phyloP scores from a whole-genome alignment of 2,329 filamentous ascomycete genomes.

The Pochonia chlamydosporia region DNA sequence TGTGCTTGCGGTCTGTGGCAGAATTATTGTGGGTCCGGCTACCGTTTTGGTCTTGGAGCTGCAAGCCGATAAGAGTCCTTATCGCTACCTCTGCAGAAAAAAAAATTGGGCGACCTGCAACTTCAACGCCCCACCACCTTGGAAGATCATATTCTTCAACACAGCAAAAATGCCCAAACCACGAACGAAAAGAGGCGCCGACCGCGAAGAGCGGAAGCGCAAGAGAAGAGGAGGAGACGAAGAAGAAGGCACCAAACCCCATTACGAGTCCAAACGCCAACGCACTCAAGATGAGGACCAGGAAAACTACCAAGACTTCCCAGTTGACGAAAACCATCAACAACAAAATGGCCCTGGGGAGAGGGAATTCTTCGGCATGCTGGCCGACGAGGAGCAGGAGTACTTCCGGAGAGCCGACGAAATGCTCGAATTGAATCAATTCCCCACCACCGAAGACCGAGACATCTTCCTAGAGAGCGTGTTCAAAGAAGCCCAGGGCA shows the following conservation, averaged over 20 bases:
- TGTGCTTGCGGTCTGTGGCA: too few species aligned
- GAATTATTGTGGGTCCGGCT: too few species aligned
- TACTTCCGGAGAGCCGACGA: slow-evolving; percentile 91
- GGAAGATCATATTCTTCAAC: neutral
- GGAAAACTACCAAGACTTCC: slow-evolving; percentile 1
- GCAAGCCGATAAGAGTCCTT: neutral
- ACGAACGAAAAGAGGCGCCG: slow-evolving; percentile 33
- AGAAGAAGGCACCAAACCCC: slow-evolving; percentile 9
- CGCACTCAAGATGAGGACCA: slow-evolving; percentile 7
- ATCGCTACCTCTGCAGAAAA: too few species aligned
- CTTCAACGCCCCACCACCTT: too few species aligned
- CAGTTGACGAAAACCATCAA: slow-evolving; percentile 16
- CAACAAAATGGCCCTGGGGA: slow-evolving; percentile 36
- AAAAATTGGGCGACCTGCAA: too few species aligned
- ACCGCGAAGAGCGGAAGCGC: slow-evolving; percentile 35
- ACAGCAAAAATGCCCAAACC: slow-evolving; percentile 33
- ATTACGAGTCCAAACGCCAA: slow-evolving; percentile 19
- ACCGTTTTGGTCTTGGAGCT: too few species aligned
- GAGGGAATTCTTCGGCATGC: slow-evolving; percentile 83
- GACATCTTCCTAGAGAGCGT: slow-evolving; percentile 72
- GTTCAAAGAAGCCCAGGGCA: slow-evolving; percentile 79
- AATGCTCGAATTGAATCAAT: slow-evolving; percentile 84
- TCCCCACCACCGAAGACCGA: slow-evolving; percentile 68
- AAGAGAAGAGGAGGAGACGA: slow-evolving; percentile 24
- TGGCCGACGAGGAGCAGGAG: slow-evolving; percentile 89